A percentile compares a stretch with the other conserved stretches of the same genome.
Conservation (phyloP, 2,329 filamentous ascomycete genomes). For the Diaporthe batatas region DNA sequence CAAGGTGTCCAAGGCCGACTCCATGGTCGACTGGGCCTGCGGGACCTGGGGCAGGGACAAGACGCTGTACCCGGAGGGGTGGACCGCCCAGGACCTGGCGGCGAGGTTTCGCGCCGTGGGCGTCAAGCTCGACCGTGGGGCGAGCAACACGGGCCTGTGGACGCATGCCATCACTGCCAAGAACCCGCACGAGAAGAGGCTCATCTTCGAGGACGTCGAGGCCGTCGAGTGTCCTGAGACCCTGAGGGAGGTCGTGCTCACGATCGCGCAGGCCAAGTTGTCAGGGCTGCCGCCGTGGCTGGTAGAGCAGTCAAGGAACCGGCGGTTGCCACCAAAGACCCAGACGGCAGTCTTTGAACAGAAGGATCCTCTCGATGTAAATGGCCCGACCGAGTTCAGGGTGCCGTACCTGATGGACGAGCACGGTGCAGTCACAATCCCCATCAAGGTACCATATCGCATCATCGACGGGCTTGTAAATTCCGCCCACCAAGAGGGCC, state of each 20-base stretch:
- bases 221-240: conserved; percentile 41
- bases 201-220: conserved; percentile 56
- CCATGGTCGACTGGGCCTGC: conserved; percentile 70
- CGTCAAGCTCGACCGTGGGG: conserved; percentile 47
- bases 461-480: conserved; percentile 24
- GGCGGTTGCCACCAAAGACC: conserved; percentile 4
- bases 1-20: conserved; percentile 78
- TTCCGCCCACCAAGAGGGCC: neutral
- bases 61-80: conserved; percentile 46
- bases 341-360: conserved; percentile 41
- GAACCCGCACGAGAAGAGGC: conserved; percentile 49
- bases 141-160: conserved; percentile 49
- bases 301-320: neutral
- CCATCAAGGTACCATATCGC: conserved; percentile 41
- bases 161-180: conserved; percentile 43
- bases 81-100: conserved; percentile 67
- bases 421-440: conserved; percentile 41
- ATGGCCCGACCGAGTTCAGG: conserved; percentile 12
- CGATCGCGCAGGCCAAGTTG: conserved; percentile 17
- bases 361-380: neutral
- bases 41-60: conserved; percentile 31
- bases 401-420: conserved; percentile 39
- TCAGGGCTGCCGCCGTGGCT: neutral
- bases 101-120: conserved; percentile 69
- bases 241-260: conserved; percentile 35